These are phyloP conservation scores for Meripilus lineatus DNA, from an alignment of 1,284 basidiomycete species.

Conservation along the genomic window DNA sequence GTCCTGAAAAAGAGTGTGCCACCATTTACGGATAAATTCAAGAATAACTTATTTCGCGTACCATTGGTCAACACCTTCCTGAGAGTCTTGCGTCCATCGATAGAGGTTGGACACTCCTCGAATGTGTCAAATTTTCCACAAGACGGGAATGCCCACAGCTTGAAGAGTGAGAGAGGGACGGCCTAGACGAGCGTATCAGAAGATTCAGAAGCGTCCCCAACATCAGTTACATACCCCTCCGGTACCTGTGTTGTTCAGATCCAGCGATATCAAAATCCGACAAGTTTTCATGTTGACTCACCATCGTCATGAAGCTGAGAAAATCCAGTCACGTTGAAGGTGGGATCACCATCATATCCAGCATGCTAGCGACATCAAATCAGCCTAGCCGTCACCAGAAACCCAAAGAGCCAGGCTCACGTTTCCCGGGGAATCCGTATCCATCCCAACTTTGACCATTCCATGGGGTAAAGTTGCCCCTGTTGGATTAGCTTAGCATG, in stretches of 20 bases:
- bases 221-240: constrained; percentile 11
- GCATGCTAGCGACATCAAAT: constrained; percentile 39
- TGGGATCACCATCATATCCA: constrained; percentile 45
- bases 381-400: too few relatives aligned
- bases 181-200: constrained; percentile 27
- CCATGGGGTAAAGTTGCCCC: constrained; percentile 64
- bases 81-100: constrained; percentile 38
- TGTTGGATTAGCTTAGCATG: constrained; percentile 15
- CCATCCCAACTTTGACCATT: constrained; percentile 62
- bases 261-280: not conserved
- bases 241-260: constrained; percentile 10
- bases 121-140: constrained; percentile 40
- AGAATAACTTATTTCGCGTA: constrained; percentile 14
- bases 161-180: constrained; percentile 56
- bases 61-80: constrained; percentile 43
- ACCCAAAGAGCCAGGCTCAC: constrained; percentile 32
- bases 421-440: constrained; percentile 58
- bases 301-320: constrained; percentile 61
- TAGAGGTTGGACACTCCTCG: constrained; percentile 43
- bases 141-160: constrained; percentile 47
- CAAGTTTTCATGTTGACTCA: constrained; percentile 33
- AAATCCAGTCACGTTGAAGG: constrained; percentile 52
- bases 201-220: not conserved
- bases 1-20: constrained; percentile 32
- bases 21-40: not conserved